Evolutionary conservation across 1,284 basidiomycete species (phyloP).

Genomic region (Cryptococcus jaspeensis): DNA sequence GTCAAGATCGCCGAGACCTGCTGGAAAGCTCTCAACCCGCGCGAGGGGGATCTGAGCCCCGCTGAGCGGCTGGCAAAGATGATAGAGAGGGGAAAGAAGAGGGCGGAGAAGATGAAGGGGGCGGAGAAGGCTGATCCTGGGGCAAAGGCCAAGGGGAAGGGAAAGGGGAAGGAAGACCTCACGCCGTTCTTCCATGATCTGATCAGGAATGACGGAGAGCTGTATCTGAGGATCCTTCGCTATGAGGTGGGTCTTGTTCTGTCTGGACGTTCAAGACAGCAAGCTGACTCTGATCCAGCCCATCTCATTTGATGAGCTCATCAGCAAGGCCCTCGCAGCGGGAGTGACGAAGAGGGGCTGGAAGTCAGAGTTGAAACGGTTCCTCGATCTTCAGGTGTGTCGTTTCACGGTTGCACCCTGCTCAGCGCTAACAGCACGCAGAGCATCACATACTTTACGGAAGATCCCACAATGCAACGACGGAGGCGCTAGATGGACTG

Average conservation of each 20-base stretch:
- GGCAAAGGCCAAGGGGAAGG: constrained; percentile 5
- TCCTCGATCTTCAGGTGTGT: constrained; percentile 45
- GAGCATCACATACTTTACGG: constrained; percentile 44
- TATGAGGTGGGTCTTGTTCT: constrained; percentile 42
- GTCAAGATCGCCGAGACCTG: constrained; percentile 38
- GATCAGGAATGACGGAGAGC: constrained; percentile 30
- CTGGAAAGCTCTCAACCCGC: constrained; percentile 45
- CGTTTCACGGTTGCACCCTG: neutral
- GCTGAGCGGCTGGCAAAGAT: constrained; percentile 3
- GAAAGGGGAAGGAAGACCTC: neutral
- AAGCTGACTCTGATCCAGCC: constrained; percentile 24
- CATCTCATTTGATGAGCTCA: constrained; percentile 45
- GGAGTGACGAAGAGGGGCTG: constrained; percentile 37
- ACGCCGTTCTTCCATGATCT: constrained; percentile 27
- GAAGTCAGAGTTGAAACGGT: constrained; percentile 39
- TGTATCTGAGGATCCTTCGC: constrained; percentile 41
- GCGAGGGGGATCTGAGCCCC: neutral
- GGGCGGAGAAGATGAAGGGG: constrained; percentile 11
- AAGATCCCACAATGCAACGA: constrained; percentile 39
- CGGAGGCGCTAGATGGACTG: constrained; percentile 25
- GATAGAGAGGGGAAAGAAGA: neutral
- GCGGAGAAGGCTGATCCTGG: constrained; percentile 13
- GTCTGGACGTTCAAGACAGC: neutral
- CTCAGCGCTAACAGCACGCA: constrained; percentile 8
- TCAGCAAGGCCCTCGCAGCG: constrained; percentile 30